A percentile compares a stretch with the other conserved stretches of the same genome.
Evolutionary conservation across 306 rosid species (phyloP).

Genomic region (Fagus sylvatica): DNA sequence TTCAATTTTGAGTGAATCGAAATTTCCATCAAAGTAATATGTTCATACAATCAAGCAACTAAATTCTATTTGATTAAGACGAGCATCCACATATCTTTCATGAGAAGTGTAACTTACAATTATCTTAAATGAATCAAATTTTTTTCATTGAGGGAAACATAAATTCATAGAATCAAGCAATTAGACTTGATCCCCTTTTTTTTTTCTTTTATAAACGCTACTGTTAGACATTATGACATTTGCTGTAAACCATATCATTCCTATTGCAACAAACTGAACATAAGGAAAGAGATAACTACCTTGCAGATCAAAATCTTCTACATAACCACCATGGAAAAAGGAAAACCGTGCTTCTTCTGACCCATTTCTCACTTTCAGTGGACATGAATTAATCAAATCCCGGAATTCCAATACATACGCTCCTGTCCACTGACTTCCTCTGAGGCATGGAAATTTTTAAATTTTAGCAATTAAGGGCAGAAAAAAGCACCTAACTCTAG

Average conservation of each 20-base stretch:
- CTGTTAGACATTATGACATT: too few relatives aligned
- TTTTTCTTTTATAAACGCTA: too few relatives aligned
- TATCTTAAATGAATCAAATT: too few relatives aligned
- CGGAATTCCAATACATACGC: constrained; percentile 70
- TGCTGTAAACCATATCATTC: neutral
- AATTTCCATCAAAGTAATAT: neutral
- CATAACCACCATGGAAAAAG: constrained; percentile 78
- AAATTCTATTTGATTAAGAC: neutral
- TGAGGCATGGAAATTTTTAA: constrained; percentile 29
- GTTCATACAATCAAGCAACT: neutral
- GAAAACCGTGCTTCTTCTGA: constrained; percentile 80
- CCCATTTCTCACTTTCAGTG: constrained; percentile 34
- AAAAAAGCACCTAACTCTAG: constrained; percentile 9
- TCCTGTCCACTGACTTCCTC: constrained; percentile 95
- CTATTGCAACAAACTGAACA: constrained; percentile 5
- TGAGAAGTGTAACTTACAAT: too few relatives aligned
- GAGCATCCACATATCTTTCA: neutral
- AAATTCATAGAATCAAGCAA: too few relatives aligned
- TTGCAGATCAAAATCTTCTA: constrained; percentile 64
- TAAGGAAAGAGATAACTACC: constrained; percentile 42
- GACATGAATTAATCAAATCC: constrained; percentile 55
- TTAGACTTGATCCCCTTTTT: too few relatives aligned
- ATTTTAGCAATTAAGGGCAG: constrained; percentile 8
- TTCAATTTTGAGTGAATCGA: neutral
- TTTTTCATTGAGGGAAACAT: too few relatives aligned